Evolutionary conservation across 2,329 filamentous ascomycete genomes (phyloP), one percentile per base, ranked within the genome.

Genomic region (Beauveria varroae): DNA sequence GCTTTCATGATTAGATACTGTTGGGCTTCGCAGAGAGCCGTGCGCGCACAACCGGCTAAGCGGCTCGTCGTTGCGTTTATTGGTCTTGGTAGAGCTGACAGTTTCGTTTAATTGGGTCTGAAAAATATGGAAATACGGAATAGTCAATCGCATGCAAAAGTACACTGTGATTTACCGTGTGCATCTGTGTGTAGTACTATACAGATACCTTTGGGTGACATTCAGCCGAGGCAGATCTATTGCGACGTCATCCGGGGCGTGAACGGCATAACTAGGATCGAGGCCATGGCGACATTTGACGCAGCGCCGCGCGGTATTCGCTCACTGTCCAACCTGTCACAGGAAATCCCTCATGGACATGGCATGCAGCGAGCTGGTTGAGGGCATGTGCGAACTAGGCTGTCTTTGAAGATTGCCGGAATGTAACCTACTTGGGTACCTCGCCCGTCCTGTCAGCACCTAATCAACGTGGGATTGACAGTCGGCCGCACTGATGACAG

Each of bases 341-440:
- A 57, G 46, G 44, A 57, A 57, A 57, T 57, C 44, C 44, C 55
- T 57, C 55, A 57, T 20, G 46, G 46, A 22, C 16, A 46, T 22
- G 46, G 22, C 44, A 30, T 44, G 34, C 40, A 8, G 37, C 22
- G 44, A 43, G 50, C 30, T 18, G 30, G 50, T 14, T 14, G 50
- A 55, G 7, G 16, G 18, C n/a, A 16, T 54, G 8, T 14, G 8
- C 20, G 16, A 24, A 3, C 43, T 57, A 55, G 26, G 22, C 30
- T 20, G 24, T 18, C 30, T 40, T 43, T 50, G 55, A 30, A 41
- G 55, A 43, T 41, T 22, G 44, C 55, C 55, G 55, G 26, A 18
- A 28, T 44, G 40, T 24, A 30, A 44, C 40, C 40, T 10, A 16
- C 28, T 14, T n/a, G 12, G 22, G 14, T 37, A 16, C 34, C 34